Conservation (phyloP, 2,329 filamentous ascomycete genomes). For the Cercospora beticola region DNA sequence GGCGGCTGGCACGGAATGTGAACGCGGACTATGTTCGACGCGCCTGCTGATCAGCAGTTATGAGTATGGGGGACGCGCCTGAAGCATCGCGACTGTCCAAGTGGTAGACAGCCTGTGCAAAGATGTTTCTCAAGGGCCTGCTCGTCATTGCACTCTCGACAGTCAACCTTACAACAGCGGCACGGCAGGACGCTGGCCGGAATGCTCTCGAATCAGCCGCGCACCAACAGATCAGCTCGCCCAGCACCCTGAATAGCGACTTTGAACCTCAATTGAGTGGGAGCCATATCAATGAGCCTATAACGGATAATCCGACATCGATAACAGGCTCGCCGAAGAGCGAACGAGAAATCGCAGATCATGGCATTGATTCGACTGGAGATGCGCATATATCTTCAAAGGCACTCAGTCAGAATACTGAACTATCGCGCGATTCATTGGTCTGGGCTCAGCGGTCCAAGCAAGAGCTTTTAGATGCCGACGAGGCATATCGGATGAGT, state of each 20-base stretch:
- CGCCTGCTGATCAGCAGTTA: neutral
- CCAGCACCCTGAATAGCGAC: neutral
- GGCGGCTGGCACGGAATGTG: neutral
- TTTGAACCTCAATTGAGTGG: neutral
- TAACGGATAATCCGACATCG: neutral
- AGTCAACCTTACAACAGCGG: neutral
- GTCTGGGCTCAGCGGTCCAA: neutral
- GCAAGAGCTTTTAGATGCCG: neutral
- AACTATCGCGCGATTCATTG: neutral
- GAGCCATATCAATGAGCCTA: neutral
- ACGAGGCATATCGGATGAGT: constrained; percentile 7
- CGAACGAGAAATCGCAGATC: neutral
- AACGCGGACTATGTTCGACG: neutral
- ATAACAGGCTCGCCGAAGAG: neutral
- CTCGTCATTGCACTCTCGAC: neutral
- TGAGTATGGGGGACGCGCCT: neutral
- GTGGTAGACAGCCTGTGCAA: neutral
- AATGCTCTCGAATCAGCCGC: neutral
- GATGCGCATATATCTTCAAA: neutral
- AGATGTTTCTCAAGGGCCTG: neutral
- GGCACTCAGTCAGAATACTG: neutral
- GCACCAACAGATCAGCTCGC: neutral
- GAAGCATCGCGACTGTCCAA: neutral
- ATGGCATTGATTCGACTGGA: neutral
- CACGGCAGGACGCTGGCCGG: neutral